Percentiles rank a stretch among this genome's conserved stretches.
Conservation (phyloP, 108 stramenopile species). For the Phaeodactylum tricornutum region DNA sequence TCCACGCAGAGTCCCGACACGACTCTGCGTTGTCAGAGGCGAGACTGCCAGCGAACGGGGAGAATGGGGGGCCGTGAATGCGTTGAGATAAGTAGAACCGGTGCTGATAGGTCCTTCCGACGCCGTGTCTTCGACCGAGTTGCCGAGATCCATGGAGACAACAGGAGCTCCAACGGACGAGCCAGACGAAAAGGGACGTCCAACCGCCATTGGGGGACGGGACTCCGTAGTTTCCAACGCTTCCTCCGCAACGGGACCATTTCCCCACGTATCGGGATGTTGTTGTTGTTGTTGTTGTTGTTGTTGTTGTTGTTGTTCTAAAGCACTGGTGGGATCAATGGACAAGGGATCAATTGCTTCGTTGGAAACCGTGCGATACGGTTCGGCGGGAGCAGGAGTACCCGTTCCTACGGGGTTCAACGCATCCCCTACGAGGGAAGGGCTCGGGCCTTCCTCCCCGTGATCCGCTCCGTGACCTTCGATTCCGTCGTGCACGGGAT, state of each 20-base stretch:
- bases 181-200: constrained; percentile 1
- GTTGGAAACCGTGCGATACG: too few relatives aligned
- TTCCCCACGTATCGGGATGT: background rate
- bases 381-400: constrained; percentile 7
- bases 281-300: constrained; percentile 10
- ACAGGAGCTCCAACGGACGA: constrained; percentile 4
- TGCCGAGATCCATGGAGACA: too few relatives aligned
- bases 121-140: constrained; percentile 1
- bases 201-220: too few relatives aligned
- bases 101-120: constrained; percentile 7
- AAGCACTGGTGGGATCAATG: constrained; percentile 41
- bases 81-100: background rate
- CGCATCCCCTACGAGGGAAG: too few relatives aligned
- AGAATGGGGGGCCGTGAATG: constrained; percentile 5
- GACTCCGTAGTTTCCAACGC: constrained; percentile 1
- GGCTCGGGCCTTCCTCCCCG: background rate
- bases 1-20: constrained; percentile 5
- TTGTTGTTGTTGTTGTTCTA: background rate
- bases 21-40: constrained; percentile 16
- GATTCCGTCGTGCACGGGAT: too few relatives aligned
- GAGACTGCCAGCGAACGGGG: too few relatives aligned
- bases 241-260: background rate
- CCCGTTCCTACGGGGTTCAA: constrained; percentile 6
- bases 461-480: constrained; percentile 8
- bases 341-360: constrained; percentile 55